Evolutionary conservation across 352 stramenopile genomes (phyloP).

Genomic region (Phytophthora colocasiae): DNA sequence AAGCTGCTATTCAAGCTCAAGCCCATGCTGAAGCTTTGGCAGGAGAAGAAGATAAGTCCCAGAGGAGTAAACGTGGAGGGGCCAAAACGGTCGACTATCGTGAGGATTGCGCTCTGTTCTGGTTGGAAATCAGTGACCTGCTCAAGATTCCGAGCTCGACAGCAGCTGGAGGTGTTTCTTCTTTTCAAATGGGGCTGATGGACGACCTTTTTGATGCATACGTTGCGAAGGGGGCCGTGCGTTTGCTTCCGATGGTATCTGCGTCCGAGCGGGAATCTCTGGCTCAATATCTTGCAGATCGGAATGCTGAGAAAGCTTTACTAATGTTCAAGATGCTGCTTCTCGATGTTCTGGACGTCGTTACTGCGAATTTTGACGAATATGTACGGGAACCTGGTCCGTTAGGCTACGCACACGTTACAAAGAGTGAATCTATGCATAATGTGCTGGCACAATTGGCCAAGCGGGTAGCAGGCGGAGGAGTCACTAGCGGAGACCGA

Average conservation of each 20-base stretch:
- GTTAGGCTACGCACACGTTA: conserved; percentile 50
- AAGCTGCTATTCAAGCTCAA: conserved; percentile 5
- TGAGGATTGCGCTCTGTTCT: conserved; percentile 73
- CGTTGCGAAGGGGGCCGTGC: conserved; percentile 42
- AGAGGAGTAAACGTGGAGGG: conserved; percentile 4
- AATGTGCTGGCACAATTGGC: conserved; percentile 65
- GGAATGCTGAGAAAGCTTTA: conserved; percentile 49
- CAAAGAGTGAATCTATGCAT: conserved; percentile 47
- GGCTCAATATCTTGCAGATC: conserved; percentile 52
- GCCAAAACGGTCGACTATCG: conserved; percentile 52
- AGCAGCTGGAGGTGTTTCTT: conserved; percentile 31
- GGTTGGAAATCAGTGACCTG: conserved; percentile 71
- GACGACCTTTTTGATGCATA: conserved; percentile 69
- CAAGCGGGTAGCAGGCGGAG: conserved; percentile 42
- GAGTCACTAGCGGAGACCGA: conserved; percentile 40
- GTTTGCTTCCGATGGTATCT: conserved; percentile 62
- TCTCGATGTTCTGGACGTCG: conserved; percentile 63
- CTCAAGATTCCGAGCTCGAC: conserved; percentile 61
- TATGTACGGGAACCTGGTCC: conserved; percentile 51
- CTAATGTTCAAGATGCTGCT: conserved; percentile 71
- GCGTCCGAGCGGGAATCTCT: conserved; percentile 54
- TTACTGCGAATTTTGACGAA: conserved; percentile 64
- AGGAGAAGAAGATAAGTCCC: conserved; percentile 32
- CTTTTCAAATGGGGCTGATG: conserved; percentile 70
- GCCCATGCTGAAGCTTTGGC: conserved; percentile 6